Base-by-base conservation (phyloP, 2,329 filamentous ascomycete species). In the Aspergillus carbonarius region DNA sequence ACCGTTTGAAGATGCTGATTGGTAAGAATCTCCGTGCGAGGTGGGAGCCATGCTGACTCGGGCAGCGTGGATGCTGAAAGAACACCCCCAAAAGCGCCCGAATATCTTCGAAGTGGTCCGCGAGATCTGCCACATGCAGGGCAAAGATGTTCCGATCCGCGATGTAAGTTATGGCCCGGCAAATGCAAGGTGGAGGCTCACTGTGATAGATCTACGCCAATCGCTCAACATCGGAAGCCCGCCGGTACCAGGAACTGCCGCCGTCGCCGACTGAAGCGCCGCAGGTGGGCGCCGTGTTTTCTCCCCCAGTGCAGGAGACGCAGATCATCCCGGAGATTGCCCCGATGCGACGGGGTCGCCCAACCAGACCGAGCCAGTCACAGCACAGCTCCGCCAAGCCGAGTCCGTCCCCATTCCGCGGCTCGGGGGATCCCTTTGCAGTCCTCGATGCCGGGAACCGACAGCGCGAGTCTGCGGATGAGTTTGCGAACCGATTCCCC, bases 91-190 rank as follows among this genome's bases (percentile, higher is more conserved):
- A 61, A 79, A 84, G 52, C 85, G 95, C 63, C 95, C 95, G 4
- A 98, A 93, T 71, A 96, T 99, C 61, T 99, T 96, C 72, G 90
- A 97, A 74, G 92, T 96, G 4, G 81, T 99, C 32, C 86, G 87
- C 62, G 93, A 98, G 77, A 86, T 89, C 30, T 97, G 93, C 75
- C 81, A 84, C 35, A 96, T 99, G 91, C 90, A 95, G 72, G 91
- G 92, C 56, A 88, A 88, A 60, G 88, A 93, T 64, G 83, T 93
- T 9, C 93, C 93, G 0, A 90, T 99, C 67, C 89, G 91, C 79
- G 93, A 99, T 78, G 92, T 96, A 80, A 73, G 89, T 9, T 3
- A 3, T 10, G 76, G 54, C 48, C 42, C 10, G 42, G 18, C 17
- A 13, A 15, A 47, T 30, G 13, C 44, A 20, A n/a, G 6, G 20